Base-by-base conservation (phyloP, 257 asterid genomes). In the Cordia subcordata region DNA sequence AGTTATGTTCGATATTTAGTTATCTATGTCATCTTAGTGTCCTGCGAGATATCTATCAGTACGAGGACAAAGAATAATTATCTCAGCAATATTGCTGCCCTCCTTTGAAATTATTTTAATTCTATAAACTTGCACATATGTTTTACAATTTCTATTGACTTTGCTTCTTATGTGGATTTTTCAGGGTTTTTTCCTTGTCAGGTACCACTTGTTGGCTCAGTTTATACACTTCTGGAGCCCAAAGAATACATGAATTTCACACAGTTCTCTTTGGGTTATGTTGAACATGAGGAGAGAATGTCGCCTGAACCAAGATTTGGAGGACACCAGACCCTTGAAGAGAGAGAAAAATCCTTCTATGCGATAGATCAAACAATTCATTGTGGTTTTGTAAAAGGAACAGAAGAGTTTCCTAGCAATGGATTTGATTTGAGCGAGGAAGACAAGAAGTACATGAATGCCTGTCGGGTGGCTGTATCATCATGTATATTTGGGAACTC, bases 401-500 rank as follows among this genome's bases (percentile, higher is more conserved):
- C 78, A 42, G 77, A 73, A 50, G 86, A 81, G 65, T 69, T 65
- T 59, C 78, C 79, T 35, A 71, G 84, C 81, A 77, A 85, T 68
- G 98, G 98, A 58, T 91, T 83, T 80, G 94, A 87, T 77, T 72
- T 91, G 76, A 77, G 69, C 17, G 90, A 82, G 74, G 71, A 75
- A 67, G 96, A 88, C 71, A 82, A 71, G 53, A 70, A 55, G 68
- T 84, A 73, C 65, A 82, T 73, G 96, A 79, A 56, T 62, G 72
- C 65, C 33, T 88, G 96, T 68, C 73, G 55, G 61, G 76, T 88
- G 68, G 88, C 64, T 38, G 95, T 91, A 49, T 83, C 98, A 37
- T 88, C 98, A 3, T 88, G 98, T 82, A 88, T 85, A 64, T 91
- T 91, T 75, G 98, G 98, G 55, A 91, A 80, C 85, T 91, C 91